These are phyloP conservation scores for Dryadomyces quercivorus DNA, from an alignment of 2,329 filamentous ascomycete species.

Conservation along the genomic window DNA sequence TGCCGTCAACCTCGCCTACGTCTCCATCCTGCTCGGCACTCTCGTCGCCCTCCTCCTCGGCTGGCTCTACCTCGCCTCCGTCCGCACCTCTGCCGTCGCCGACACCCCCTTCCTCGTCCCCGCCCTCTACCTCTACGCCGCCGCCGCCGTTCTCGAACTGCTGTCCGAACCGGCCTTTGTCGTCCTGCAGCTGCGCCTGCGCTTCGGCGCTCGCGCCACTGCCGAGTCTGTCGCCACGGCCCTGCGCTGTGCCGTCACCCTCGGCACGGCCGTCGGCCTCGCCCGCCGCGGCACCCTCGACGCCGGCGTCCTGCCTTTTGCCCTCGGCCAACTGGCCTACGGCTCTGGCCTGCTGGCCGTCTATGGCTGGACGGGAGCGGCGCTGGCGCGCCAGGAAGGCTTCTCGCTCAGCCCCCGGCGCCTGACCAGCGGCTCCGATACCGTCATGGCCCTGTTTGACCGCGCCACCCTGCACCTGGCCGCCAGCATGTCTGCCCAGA, in stretches of 20 bases:
- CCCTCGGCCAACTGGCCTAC: slow-evolving; percentile 73
- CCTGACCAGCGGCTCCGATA: slow-evolving; percentile 15
- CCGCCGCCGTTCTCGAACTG: slow-evolving; percentile 58
- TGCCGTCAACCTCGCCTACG: slow-evolving; percentile 77
- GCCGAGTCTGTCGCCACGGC: slow-evolving; percentile 79
- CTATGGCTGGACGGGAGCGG: slow-evolving; percentile 52
- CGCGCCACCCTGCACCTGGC: slow-evolving; percentile 58
- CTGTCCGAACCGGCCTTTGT: slow-evolving; percentile 82
- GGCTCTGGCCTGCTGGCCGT: slow-evolving; percentile 54
- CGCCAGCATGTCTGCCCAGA: slow-evolving; percentile 76
- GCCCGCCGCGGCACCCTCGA: slow-evolving; percentile 25
- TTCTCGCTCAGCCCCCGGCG: slow-evolving; percentile 56
- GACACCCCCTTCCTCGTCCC: slow-evolving; percentile 50
- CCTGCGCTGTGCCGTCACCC: slow-evolving; percentile 62
- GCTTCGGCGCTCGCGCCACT: slow-evolving; percentile 66
- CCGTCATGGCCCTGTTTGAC: slow-evolving; percentile 50
- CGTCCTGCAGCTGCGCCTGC: slow-evolving; percentile 67
- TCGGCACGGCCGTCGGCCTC: slow-evolving; percentile 53
- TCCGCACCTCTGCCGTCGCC: slow-evolving; percentile 17
- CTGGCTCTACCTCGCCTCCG: slow-evolving; percentile 50
- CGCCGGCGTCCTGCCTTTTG: slow-evolving; percentile 76
- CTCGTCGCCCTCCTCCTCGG: slow-evolving; percentile 53
- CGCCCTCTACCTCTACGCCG: slow-evolving; percentile 41
- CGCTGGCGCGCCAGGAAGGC: slow-evolving; percentile 39
- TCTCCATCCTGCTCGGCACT: slow-evolving; percentile 59